phyloP scores from a whole-genome alignment of 2,329 filamentous ascomycete genomes.

The Penicillium sp. region DNA sequence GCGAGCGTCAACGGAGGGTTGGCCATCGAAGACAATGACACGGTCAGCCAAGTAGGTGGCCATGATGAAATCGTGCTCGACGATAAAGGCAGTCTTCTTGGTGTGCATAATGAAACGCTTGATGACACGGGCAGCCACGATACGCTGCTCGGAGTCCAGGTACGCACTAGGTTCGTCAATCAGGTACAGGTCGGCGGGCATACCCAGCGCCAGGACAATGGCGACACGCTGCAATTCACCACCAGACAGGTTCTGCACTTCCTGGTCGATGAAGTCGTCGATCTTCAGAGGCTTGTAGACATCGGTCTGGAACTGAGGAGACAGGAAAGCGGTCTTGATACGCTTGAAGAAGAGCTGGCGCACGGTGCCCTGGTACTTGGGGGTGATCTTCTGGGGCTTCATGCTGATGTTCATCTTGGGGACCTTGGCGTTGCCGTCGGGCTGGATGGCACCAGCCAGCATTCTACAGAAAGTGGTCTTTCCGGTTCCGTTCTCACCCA shows the following conservation, averaged over 20 bases:
- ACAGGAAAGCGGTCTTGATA: conserved; percentile 96
- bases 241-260: conserved; percentile 98
- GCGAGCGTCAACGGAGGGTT: conserved; percentile 84
- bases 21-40: conserved; percentile 96
- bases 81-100: conserved; percentile 98
- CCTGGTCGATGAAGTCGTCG: conserved; percentile 98
- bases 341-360: conserved; percentile 99
- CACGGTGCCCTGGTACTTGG: conserved; percentile 96
- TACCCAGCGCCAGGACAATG: conserved; percentile 93
- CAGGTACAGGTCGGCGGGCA: conserved; percentile 96
- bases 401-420: conserved; percentile 97
- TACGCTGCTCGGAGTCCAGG: conserved; percentile 98
- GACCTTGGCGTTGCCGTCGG: conserved; percentile 76
- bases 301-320: conserved; percentile 98
- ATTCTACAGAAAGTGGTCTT: conserved; percentile 99
- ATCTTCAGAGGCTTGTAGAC: conserved; percentile 99
- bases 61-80: conserved; percentile 99
- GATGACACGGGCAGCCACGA: conserved; percentile 94
- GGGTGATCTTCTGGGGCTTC: conserved; percentile 99
- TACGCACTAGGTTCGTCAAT: conserved; percentile 98
- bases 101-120: conserved; percentile 99
- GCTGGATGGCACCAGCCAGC: conserved; percentile 89
- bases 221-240: conserved; percentile 99
- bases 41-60: conserved; percentile 81
- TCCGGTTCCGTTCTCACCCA: conserved; percentile 99